phyloP scores from a whole-genome alignment of 768 basidiomycete genomes.

The Hericium erinaceus region DNA sequence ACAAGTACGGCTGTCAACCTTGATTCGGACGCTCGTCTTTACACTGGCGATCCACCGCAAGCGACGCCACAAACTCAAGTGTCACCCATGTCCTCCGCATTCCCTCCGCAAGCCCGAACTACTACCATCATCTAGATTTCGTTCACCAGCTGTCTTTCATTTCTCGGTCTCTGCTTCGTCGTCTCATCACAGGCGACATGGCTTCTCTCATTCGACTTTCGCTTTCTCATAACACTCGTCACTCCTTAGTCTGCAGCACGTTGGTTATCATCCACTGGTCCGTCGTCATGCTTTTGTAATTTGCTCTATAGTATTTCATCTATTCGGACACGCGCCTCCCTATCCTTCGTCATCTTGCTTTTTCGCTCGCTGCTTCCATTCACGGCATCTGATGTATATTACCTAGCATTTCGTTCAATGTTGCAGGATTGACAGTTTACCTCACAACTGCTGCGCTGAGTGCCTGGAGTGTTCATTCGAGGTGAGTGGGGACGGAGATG shows the following conservation, averaged over 20 bases:
- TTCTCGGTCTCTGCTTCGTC: not conserved
- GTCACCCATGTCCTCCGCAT: constrained; percentile 80
- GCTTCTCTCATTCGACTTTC: not conserved
- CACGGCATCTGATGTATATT: constrained; percentile 14
- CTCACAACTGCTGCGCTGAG: not conserved
- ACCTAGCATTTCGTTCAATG: constrained; percentile 6
- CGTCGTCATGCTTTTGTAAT: not conserved
- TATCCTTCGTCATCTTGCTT: not conserved
- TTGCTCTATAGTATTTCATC: constrained; percentile 3
- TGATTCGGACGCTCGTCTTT: not conserved
- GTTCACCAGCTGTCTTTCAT: not conserved
- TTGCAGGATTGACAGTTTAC: not conserved
- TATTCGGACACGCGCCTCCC: not conserved
- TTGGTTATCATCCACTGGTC: constrained; percentile 1
- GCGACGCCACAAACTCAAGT: constrained; percentile 38
- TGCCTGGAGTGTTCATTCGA: too few species aligned
- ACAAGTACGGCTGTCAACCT: constrained; percentile 14
- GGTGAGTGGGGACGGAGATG: too few species aligned
- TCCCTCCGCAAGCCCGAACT: constrained; percentile 37
- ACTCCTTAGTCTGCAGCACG: not conserved
- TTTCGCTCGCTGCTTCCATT: constrained; percentile 3
- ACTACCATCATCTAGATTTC: constrained; percentile 11
- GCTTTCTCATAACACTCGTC: not conserved
- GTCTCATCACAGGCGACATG: not conserved
- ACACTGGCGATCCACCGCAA: constrained; percentile 23